Evolutionary conservation across 2,329 filamentous ascomycete genomes (phyloP).

Genomic region (Xylaria digitata): DNA sequence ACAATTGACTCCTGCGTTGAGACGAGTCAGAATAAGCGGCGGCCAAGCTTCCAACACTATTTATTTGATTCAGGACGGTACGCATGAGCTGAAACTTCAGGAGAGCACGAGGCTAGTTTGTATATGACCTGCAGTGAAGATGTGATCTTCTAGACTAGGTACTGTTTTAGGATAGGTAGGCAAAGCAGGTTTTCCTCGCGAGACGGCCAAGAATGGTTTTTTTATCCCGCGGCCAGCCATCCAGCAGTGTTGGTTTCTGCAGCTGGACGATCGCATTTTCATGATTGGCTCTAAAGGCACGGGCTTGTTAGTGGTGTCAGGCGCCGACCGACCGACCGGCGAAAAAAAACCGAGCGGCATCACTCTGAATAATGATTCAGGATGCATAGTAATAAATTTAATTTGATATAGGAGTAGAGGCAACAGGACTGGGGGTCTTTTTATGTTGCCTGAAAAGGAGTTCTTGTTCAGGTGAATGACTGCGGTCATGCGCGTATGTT

Average conservation of each 20-base stretch:
- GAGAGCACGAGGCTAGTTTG: constrained; percentile 12
- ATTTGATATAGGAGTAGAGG: neutral
- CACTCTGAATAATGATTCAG: constrained; percentile 3
- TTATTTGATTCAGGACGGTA: constrained; percentile 1
- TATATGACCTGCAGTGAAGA: neutral
- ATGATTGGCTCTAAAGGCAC: constrained; percentile 30
- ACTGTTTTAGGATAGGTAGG: constrained; percentile 7
- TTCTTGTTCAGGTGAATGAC: neutral
- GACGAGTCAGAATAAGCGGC: neutral
- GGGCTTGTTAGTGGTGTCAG: constrained; percentile 10
- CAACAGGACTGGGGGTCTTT: neutral
- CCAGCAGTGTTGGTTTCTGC: constrained; percentile 25
- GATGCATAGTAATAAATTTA: neutral
- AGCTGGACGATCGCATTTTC: constrained; percentile 35
- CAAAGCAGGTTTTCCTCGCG: constrained; percentile 19
- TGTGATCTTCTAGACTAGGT: neutral
- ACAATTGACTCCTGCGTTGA: neutral
- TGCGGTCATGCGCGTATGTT: constrained; percentile 8
- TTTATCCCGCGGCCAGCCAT: constrained; percentile 30
- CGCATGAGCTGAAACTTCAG: constrained; percentile 8
- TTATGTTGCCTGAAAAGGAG: constrained; percentile 8
- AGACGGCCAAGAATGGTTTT: constrained; percentile 19
- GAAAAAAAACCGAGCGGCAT: constrained; percentile 22
- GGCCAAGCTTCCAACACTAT: constrained; percentile 1
- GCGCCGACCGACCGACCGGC: constrained; percentile 12